These are phyloP conservation scores for Aureobasidium sp. DNA, from an alignment of 2,329 filamentous ascomycete genomes.

Conservation along the genomic window DNA sequence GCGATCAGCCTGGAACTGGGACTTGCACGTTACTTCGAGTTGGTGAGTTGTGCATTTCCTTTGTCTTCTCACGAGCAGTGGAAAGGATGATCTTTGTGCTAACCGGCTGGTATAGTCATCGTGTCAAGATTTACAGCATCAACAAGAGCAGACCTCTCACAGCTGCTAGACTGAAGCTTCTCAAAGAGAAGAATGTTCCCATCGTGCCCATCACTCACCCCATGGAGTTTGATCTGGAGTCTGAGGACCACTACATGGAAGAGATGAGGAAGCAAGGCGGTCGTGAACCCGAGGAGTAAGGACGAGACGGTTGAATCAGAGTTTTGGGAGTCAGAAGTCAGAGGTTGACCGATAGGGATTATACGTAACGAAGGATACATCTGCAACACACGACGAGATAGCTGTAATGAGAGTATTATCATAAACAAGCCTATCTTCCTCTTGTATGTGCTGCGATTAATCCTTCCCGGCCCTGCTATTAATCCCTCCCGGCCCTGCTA, in stretches of 20 bases:
- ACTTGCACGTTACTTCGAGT: conserved; percentile 54
- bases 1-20: conserved; percentile 50
- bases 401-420: neutral
- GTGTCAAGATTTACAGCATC: conserved; percentile 54
- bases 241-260: conserved; percentile 40
- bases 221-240: conserved; percentile 41
- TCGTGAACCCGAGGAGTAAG: conserved; percentile 35
- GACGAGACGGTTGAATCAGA: neutral
- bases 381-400: neutral
- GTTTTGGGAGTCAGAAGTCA: too few relatives aligned
- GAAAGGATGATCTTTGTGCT: neutral
- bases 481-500: neutral
- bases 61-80: too few relatives aligned
- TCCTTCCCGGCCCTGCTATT: neutral
- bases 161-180: conserved; percentile 39
- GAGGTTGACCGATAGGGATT: neutral
- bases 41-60: conserved; percentile 19
- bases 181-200: conserved; percentile 40
- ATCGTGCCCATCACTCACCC: conserved; percentile 49
- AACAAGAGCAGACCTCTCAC: conserved; percentile 46
- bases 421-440: neutral
- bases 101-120: conserved; percentile 32
- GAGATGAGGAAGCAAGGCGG: conserved; percentile 33
- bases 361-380: neutral
- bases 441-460: neutral